Percentiles rank a stretch among this genome's conserved stretches.
These are phyloP conservation scores for Sporothrix euskadiensis DNA, from an alignment of 2,329 filamentous ascomycete species.

Conservation along the genomic window DNA sequence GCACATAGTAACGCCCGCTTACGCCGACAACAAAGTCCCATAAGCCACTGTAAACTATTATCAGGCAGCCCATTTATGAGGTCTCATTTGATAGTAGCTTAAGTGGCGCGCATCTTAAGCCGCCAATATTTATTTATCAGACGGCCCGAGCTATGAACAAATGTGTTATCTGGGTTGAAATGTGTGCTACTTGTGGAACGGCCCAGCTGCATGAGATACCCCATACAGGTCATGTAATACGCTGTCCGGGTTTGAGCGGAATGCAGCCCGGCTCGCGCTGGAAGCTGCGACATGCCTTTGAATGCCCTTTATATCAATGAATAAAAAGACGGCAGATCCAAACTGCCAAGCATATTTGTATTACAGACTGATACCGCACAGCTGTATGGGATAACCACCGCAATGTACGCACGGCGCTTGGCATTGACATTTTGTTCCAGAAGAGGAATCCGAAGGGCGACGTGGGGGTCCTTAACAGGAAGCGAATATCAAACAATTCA, in stretches of 20 bases:
- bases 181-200: constrained; percentile 16
- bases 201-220: neutral
- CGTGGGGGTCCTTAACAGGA: neutral
- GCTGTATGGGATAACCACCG: constrained; percentile 7
- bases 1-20: neutral
- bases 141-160: neutral
- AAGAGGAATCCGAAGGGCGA: neutral
- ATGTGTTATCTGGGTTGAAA: neutral
- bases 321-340: neutral
- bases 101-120: neutral
- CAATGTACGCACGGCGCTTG: constrained; percentile 20
- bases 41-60: neutral
- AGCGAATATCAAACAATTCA: neutral
- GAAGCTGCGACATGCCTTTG: neutral
- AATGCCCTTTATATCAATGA: neutral
- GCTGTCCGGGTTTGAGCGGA: neutral
- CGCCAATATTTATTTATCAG: neutral
- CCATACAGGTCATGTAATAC: neutral
- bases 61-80: neutral
- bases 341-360: neutral
- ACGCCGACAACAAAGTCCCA: neutral
- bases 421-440: constrained; percentile 10
- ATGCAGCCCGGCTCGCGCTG: neutral
- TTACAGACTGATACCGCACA: neutral
- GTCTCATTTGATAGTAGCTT: neutral